phyloP scores from a whole-genome alignment of 495 filamentous ascomycete genomes.

The Penicillium canariense region DNA sequence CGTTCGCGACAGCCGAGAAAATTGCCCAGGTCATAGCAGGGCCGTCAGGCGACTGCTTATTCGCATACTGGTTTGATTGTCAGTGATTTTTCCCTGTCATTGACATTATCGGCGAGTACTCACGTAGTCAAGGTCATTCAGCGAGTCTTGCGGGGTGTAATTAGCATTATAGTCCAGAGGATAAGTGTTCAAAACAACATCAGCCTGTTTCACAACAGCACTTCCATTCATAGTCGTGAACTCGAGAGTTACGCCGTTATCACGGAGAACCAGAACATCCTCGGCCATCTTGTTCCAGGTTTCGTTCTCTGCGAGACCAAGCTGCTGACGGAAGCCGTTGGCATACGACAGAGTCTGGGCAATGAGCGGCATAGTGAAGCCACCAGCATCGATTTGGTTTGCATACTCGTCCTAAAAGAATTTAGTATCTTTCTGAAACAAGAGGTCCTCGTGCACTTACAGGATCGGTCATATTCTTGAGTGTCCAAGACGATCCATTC shows the following conservation, averaged over 20 bases:
- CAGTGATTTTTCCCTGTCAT: background rate
- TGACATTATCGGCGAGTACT: slow-evolving; percentile 9
- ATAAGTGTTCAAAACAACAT: slow-evolving; percentile 60
- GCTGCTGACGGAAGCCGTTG: slow-evolving; percentile 54
- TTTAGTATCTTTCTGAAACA: background rate
- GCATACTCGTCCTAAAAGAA: slow-evolving; percentile 63
- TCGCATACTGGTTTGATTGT: slow-evolving; percentile 47
- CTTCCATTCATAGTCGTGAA: slow-evolving; percentile 66
- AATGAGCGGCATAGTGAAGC: slow-evolving; percentile 70
- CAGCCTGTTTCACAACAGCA: slow-evolving; percentile 63
- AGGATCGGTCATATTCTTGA: slow-evolving; percentile 77
- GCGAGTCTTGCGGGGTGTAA: slow-evolving; percentile 49
- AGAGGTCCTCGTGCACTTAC: slow-evolving; percentile 30
- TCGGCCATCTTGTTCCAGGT: slow-evolving; percentile 54
- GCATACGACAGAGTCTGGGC: slow-evolving; percentile 54
- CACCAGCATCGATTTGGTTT: slow-evolving; percentile 67
- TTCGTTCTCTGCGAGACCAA: slow-evolving; percentile 50
- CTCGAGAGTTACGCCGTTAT: slow-evolving; percentile 67
- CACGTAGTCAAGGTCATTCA: slow-evolving; percentile 59
- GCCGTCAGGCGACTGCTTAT: slow-evolving; percentile 59
- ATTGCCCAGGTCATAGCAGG: slow-evolving; percentile 69
- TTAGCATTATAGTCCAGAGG: slow-evolving; percentile 54
- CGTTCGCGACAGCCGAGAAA: slow-evolving; percentile 59
- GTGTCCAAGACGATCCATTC: slow-evolving; percentile 51
- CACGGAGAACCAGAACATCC: slow-evolving; percentile 51